Percentiles rank a stretch among this genome's conserved stretches.
Conservation (phyloP, 2,329 filamentous ascomycete genomes). For the Pestalotiopsis sp. region DNA sequence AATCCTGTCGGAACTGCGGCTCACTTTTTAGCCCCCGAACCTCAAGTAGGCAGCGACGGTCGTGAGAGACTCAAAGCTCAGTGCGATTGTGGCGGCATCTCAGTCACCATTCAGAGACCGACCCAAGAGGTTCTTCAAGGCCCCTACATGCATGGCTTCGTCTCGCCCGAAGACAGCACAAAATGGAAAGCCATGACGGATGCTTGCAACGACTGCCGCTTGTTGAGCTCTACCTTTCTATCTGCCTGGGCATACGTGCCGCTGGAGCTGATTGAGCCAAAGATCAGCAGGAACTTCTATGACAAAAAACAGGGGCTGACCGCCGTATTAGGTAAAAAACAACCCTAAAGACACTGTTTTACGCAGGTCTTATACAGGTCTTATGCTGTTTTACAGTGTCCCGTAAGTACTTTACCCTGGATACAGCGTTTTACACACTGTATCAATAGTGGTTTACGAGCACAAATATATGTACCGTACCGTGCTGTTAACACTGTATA, state of each 20-base stretch:
- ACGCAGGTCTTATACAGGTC: too few species aligned
- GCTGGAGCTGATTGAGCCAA: slow-evolving; percentile 34
- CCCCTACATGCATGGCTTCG: slow-evolving; percentile 31
- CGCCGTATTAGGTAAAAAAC: too few species aligned
- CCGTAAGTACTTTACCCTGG: too few species aligned
- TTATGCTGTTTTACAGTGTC: too few species aligned
- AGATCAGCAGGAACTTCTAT: slow-evolving; percentile 33
- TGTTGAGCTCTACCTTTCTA: slow-evolving; percentile 39
- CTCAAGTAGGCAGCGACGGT: slow-evolving; percentile 34
- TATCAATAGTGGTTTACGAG: too few species aligned
- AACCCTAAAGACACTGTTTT: too few species aligned
- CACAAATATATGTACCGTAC: too few species aligned
- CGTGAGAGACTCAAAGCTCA: slow-evolving; percentile 40
- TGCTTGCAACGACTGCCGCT: slow-evolving; percentile 44
- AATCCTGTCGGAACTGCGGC: not conserved
- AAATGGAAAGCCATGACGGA: slow-evolving; percentile 46
- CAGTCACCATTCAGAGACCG: slow-evolving; percentile 44
- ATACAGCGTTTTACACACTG: too few species aligned
- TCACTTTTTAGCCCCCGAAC: slow-evolving; percentile 2
- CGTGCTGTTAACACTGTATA: too few species aligned
- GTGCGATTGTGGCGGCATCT: slow-evolving; percentile 48
- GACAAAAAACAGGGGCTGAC: too few species aligned
- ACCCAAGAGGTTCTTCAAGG: slow-evolving; percentile 26
- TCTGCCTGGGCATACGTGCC: slow-evolving; percentile 44
- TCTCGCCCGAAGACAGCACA: slow-evolving; percentile 35